These are phyloP conservation scores for Podila verticillata DNA, from an alignment of 192 early-diverging fungal genomes.

Conservation along the genomic window DNA sequence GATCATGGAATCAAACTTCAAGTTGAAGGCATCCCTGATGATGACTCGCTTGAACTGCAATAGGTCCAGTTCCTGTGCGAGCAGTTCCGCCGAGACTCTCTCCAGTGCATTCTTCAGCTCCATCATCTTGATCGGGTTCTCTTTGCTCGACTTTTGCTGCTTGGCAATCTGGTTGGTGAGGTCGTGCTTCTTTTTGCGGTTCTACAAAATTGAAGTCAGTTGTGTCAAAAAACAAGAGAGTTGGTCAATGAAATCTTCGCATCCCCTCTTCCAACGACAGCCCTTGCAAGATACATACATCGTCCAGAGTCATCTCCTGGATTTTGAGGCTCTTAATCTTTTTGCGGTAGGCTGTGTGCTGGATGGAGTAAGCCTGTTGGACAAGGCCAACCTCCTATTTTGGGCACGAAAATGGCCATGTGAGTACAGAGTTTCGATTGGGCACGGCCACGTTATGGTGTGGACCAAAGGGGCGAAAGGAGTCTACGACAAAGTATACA, in stretches of 20 bases:
- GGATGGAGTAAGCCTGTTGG: constrained; percentile 36
- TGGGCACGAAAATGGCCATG: not conserved
- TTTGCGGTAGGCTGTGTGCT: constrained; percentile 43
- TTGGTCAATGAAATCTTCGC: too few species aligned
- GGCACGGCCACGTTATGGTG: too few species aligned
- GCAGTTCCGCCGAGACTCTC: constrained; percentile 43
- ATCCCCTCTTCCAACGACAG: too few species aligned
- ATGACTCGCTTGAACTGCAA: constrained; percentile 49
- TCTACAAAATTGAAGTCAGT: constrained; percentile 8
- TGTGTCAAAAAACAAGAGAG: too few species aligned
- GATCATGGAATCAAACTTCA: constrained; percentile 51
- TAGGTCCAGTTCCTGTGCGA: constrained; percentile 41
- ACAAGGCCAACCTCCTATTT: constrained; percentile 41
- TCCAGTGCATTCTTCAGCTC: constrained; percentile 48
- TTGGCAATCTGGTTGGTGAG: constrained; percentile 45
- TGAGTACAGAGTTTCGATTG: not conserved
- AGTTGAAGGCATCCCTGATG: constrained; percentile 46
- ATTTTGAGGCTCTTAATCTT: constrained; percentile 39
- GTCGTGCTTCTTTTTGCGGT: constrained; percentile 51
- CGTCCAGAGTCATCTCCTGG: constrained; percentile 48
- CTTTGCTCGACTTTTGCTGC: constrained; percentile 49
- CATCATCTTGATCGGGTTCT: constrained; percentile 52
- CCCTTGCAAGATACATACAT: constrained; percentile 8
- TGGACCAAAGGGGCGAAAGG: not conserved
- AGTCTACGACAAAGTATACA: too few species aligned